These are phyloP conservation scores for Persicaria tinctoria DNA, from an alignment of 148 eudicot genomes.

Conservation along the genomic window DNA sequence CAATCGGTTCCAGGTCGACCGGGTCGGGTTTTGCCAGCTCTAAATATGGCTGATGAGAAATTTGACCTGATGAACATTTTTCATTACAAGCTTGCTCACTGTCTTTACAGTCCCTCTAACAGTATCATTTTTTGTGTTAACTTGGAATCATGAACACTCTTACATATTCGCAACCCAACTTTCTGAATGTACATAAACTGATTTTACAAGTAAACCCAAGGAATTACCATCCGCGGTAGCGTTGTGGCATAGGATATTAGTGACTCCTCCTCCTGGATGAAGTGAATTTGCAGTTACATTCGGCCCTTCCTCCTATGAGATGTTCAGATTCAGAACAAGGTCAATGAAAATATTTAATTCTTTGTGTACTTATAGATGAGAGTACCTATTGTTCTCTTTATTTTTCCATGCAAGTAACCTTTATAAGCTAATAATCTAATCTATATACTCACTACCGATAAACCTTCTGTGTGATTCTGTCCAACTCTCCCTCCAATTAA, in stretches of 20 bases:
- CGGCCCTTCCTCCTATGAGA: slow-evolving; percentile 56
- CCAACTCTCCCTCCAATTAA: background rate
- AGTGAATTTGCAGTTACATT: slow-evolving; percentile 69
- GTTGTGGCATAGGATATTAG: slow-evolving; percentile 59
- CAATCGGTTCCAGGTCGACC: too few species aligned
- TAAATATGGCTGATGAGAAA: too few species aligned
- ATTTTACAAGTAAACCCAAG: background rate
- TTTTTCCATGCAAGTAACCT: background rate
- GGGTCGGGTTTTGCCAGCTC: too few species aligned
- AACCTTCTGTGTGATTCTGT: background rate
- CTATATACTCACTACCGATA: background rate
- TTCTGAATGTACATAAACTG: background rate
- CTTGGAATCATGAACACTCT: background rate
- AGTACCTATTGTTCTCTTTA: slow-evolving; percentile 48
- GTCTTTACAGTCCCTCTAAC: slow-evolving; percentile 34
- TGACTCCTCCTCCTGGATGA: slow-evolving; percentile 75
- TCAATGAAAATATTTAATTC: background rate
- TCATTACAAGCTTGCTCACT: slow-evolving; percentile 18
- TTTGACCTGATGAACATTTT: too few species aligned
- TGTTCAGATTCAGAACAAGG: background rate
- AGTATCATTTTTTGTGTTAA: background rate
- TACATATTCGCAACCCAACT: background rate
- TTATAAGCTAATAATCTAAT: background rate
- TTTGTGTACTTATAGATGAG: background rate
- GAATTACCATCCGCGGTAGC: slow-evolving; percentile 41